These are phyloP conservation scores for Aspergillaceae sp. DNA, from an alignment of 2,329 filamentous ascomycete genomes.

Conservation along the genomic window DNA sequence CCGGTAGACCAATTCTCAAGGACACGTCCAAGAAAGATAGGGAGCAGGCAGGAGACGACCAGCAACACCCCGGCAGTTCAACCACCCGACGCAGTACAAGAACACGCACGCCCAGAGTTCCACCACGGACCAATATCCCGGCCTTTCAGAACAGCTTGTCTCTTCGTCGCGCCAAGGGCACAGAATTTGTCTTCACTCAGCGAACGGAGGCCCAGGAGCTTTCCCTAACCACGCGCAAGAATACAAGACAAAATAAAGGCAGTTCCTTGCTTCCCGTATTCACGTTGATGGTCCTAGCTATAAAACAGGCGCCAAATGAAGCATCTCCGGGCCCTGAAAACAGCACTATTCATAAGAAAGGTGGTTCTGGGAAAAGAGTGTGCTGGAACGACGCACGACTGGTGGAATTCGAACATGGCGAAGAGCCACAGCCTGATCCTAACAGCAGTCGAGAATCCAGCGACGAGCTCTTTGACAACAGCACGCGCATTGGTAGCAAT, in stretches of 20 bases:
- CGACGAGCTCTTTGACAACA: slow-evolving; percentile 11
- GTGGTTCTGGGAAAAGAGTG: slow-evolving; percentile 21
- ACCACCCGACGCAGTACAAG: slow-evolving; percentile 31
- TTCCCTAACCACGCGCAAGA: slow-evolving; percentile 33
- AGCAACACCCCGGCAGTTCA: slow-evolving; percentile 17
- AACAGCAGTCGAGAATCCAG: slow-evolving; percentile 5
- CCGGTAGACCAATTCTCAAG: slow-evolving; percentile 10
- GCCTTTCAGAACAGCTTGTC: slow-evolving; percentile 31
- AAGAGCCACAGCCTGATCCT: slow-evolving; percentile 7
- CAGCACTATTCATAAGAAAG: slow-evolving; percentile 3
- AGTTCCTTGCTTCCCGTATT: slow-evolving; percentile 26
- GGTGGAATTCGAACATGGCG: slow-evolving; percentile 26
- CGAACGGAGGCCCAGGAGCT: slow-evolving; percentile 35
- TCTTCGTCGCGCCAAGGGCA: slow-evolving; percentile 37
- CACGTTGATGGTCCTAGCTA: slow-evolving; percentile 18
- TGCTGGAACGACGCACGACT: slow-evolving; percentile 33
- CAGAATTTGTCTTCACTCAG: slow-evolving; percentile 37
- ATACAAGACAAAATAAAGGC: slow-evolving; percentile 37
- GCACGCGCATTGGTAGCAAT: slow-evolving; percentile 3
- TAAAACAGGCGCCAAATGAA: slow-evolving; percentile 7
- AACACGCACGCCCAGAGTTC: slow-evolving; percentile 15
- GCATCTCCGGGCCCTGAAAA: slow-evolving; percentile 1
- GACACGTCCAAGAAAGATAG: slow-evolving; percentile 8
- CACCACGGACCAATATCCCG: slow-evolving; percentile 14
- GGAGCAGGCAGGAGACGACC: slow-evolving; percentile 8